phyloP scores from a whole-genome alignment of 495 filamentous ascomycete species.

The Durotheca rogersii region DNA sequence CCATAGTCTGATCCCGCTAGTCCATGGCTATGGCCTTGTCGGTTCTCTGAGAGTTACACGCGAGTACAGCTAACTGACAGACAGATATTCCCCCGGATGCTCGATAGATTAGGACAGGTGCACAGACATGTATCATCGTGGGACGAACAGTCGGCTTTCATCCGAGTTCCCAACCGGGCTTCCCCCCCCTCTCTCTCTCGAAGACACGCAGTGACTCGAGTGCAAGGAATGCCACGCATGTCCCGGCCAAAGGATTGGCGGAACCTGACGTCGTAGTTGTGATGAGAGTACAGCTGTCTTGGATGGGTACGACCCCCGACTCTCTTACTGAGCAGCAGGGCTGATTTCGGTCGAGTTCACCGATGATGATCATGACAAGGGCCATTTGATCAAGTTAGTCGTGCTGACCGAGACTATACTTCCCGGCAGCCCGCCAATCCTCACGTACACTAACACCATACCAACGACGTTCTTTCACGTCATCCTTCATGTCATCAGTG shows the following conservation, averaged over 20 bases:
- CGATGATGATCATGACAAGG: too few relatives aligned
- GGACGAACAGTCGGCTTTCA: background rate
- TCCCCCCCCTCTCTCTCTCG: background rate
- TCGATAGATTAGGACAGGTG: background rate
- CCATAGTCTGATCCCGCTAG: background rate
- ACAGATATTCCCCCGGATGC: background rate
- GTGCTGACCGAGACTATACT: background rate
- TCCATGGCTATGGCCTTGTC: background rate
- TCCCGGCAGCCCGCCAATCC: too few relatives aligned
- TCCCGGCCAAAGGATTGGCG: background rate
- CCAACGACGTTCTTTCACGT: slow-evolving; percentile 2
- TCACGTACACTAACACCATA: too few relatives aligned
- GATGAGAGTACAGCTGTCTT: background rate
- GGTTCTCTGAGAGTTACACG: slow-evolving; percentile 6
- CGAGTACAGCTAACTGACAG: slow-evolving; percentile 7
- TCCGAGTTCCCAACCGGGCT: background rate
- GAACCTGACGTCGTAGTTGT: background rate
- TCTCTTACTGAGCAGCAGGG: background rate
- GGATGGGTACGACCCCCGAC: background rate
- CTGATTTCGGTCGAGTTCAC: too few relatives aligned
- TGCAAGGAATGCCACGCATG: background rate
- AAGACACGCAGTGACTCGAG: background rate
- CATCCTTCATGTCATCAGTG: slow-evolving; percentile 9
- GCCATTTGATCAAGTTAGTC: too few relatives aligned
- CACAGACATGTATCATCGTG: background rate